Percentiles rank a stretch among this genome's conserved stretches.
Evolutionary conservation across 164 flowering plant species (phyloP).

Genomic region (Aristolochia fimbriata): DNA sequence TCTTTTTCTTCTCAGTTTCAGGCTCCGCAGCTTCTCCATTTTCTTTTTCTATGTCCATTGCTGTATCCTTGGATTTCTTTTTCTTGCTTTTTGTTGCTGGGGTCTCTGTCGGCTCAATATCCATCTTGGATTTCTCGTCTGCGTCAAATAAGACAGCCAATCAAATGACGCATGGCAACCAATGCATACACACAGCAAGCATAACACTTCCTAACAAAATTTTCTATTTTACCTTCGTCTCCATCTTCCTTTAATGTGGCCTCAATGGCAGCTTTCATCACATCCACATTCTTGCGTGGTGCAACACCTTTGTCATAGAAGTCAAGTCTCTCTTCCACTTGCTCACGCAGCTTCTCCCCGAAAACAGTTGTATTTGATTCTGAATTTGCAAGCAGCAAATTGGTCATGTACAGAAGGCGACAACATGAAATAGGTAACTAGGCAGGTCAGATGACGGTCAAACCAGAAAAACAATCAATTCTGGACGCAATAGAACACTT

Average conservation of each 20-base stretch:
- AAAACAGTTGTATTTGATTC: conserved; percentile 54
- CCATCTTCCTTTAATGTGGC: conserved; percentile 34
- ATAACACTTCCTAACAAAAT: neutral
- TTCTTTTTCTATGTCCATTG: conserved; percentile 24
- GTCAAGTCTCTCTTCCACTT: conserved; percentile 94
- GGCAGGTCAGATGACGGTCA: neutral
- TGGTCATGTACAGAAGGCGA: neutral
- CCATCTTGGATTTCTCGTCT: conserved; percentile 22
- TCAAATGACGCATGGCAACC: neutral
- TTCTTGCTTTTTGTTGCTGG: conserved; percentile 56
- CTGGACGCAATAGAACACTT: conserved; percentile 98
- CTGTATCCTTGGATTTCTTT: conserved; percentile 37
- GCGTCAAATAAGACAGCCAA: conserved; percentile 13
- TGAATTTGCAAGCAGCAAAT: conserved; percentile 13
- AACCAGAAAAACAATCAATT: conserved; percentile 84
- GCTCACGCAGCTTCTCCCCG: conserved; percentile 93
- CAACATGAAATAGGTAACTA: neutral
- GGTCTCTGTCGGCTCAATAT: conserved; percentile 17
- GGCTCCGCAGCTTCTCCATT: conserved; percentile 32
- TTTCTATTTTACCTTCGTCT: neutral
- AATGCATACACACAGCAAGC: neutral
- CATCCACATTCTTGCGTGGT: conserved; percentile 89
- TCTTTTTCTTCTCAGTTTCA: conserved; percentile 47
- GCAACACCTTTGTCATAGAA: conserved; percentile 98
- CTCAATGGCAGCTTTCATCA: conserved; percentile 83